Conservation (phyloP, 1,284 basidiomycete genomes). For the Heterobasidion irregulare region DNA sequence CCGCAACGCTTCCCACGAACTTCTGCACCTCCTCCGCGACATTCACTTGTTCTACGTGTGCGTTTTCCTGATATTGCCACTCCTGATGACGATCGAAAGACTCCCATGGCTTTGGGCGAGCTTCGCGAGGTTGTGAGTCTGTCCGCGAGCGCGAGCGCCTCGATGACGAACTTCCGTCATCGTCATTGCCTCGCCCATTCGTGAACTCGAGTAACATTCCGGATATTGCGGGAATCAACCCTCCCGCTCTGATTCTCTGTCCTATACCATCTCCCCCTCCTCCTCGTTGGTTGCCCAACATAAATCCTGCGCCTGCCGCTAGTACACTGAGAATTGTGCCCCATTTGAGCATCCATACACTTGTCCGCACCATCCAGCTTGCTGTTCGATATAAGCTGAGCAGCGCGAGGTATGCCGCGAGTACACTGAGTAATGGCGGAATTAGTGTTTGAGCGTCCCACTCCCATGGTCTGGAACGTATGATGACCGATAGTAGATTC, state of each 20-base stretch:
- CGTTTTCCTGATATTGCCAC: constrained; percentile 45
- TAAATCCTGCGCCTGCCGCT: constrained; percentile 43
- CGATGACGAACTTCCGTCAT: constrained; percentile 19
- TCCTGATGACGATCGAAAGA: constrained; percentile 51
- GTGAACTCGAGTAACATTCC: constrained; percentile 34
- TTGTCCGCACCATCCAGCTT: constrained; percentile 59
- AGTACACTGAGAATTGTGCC: constrained; percentile 47
- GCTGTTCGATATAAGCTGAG: constrained; percentile 68
- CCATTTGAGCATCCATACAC: constrained; percentile 70
- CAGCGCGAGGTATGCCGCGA: constrained; percentile 67
- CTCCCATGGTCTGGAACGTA: constrained; percentile 41
- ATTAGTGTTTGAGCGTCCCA: constrained; percentile 63
- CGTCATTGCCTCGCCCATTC: constrained; percentile 29
- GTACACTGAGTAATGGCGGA: constrained; percentile 63
- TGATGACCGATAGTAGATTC: constrained; percentile 36
- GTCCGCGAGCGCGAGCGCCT: constrained; percentile 16
- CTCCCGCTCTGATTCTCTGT: constrained; percentile 14
- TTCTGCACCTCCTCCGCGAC: constrained; percentile 25
- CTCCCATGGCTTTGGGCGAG: constrained; percentile 53
- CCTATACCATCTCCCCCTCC: constrained; percentile 16
- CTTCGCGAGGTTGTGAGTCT: constrained; percentile 16
- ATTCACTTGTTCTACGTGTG: constrained; percentile 16
- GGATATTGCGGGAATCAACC: constrained; percentile 30
- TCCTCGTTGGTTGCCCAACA: constrained; percentile 31
- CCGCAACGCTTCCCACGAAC: constrained; percentile 35